Conservation (phyloP, 129 eudicot genomes). For the Mikania micrantha region DNA sequence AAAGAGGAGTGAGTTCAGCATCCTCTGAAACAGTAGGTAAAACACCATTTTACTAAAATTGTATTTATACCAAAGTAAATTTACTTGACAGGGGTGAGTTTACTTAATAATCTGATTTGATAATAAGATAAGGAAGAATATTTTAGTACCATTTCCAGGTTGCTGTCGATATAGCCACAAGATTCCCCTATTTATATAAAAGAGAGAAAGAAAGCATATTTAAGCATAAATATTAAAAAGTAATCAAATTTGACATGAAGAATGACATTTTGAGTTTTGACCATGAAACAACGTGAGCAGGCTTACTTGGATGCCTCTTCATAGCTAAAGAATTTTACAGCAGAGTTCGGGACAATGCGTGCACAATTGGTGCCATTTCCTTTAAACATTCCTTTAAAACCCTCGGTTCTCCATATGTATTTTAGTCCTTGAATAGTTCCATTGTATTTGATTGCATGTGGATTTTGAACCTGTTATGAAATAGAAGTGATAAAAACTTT, state of each 20-base stretch:
- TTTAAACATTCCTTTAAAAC: constrained; percentile 90
- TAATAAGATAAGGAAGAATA: background rate
- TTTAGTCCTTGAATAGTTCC: constrained; percentile 94
- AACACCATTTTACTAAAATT: background rate
- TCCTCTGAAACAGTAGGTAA: constrained; percentile 47
- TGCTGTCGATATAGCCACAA: constrained; percentile 70
- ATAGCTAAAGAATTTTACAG: constrained; percentile 96
- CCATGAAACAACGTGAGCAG: background rate
- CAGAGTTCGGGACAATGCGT: constrained; percentile 94
- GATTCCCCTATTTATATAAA: constrained; percentile 55
- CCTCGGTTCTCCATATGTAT: constrained; percentile 94
- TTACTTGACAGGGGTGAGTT: background rate
- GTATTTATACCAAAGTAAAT: background rate
- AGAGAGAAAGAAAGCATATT: background rate
- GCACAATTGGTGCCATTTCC: constrained; percentile 99
- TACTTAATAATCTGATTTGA: background rate
- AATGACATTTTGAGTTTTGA: background rate
- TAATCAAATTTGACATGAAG: background rate
- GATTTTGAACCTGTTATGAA: constrained; percentile 77
- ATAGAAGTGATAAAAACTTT: background rate
- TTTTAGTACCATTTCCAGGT: constrained; percentile 74
- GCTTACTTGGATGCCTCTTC: constrained; percentile 94
- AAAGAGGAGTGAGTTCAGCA: constrained; percentile 81
- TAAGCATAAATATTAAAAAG: background rate
- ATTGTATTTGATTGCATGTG: constrained; percentile 77